Evolutionary conservation across 768 basidiomycete genomes (phyloP).

Genomic region (Rhizopogon roseolus): DNA sequence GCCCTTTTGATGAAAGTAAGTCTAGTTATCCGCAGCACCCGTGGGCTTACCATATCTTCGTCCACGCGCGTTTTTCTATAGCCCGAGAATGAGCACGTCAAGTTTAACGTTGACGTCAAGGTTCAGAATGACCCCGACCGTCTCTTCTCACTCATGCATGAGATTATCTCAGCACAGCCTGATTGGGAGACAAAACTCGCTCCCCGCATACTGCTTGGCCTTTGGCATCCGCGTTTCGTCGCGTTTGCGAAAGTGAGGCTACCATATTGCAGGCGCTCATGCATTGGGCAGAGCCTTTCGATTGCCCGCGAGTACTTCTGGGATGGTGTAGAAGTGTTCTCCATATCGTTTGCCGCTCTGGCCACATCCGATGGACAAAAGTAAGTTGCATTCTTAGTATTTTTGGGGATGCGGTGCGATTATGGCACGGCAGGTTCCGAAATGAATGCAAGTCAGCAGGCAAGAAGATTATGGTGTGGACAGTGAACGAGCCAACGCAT

Average conservation of each 20-base stretch:
- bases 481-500: conserved; percentile 83
- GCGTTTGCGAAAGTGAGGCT: conserved; percentile 67
- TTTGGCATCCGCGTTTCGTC: conserved; percentile 93
- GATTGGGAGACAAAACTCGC: conserved; percentile 74
- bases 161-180: conserved; percentile 54
- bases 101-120: conserved; percentile 91
- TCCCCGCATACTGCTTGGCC: conserved; percentile 74
- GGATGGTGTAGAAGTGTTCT: conserved; percentile 82
- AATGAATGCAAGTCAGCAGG: conserved; percentile 72
- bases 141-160: conserved; percentile 79
- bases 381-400: conserved; percentile 30
- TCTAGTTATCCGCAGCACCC: conserved; percentile 8
- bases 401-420: conserved; percentile 1
- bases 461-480: conserved; percentile 93
- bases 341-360: conserved; percentile 71
- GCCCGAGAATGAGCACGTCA: conserved; percentile 73
- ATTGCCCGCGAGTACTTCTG: conserved; percentile 87
- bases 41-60: conserved; percentile 3
- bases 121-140: conserved; percentile 84
- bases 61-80: conserved; percentile 17
- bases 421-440: conserved; percentile 54
- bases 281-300: conserved; percentile 72
- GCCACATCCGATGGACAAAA: conserved; percentile 67
- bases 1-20: conserved; percentile 72
- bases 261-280: conserved; percentile 79